These are phyloP conservation scores for Myriangium duriaei DNA, from an alignment of 2,329 filamentous ascomycete species.

Conservation along the genomic window DNA sequence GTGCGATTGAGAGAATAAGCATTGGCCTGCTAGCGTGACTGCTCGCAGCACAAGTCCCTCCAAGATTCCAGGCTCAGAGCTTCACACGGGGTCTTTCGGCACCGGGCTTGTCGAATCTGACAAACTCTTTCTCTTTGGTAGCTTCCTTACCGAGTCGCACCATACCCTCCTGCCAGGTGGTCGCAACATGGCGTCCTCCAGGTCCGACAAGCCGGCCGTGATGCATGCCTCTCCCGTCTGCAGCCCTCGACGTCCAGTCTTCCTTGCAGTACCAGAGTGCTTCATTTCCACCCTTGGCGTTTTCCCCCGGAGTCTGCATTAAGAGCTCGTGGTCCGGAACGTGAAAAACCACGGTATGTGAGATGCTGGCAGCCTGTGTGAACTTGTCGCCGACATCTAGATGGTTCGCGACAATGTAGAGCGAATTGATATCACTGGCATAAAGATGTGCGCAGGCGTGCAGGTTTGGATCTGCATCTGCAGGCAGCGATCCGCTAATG, in stretches of 20 bases:
- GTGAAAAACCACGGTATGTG: conserved; percentile 38
- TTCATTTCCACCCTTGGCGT: conserved; percentile 20
- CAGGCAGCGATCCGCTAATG: conserved; percentile 27
- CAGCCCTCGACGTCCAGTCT: conserved; percentile 32
- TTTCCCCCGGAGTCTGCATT: conserved; percentile 22
- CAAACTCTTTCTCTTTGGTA: too few species aligned
- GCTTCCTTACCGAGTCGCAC: conserved; percentile 22
- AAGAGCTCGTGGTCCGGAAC: conserved; percentile 26
- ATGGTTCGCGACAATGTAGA: conserved; percentile 40
- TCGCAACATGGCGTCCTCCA: conserved; percentile 32
- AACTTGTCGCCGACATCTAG: conserved; percentile 30
- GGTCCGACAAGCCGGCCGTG: conserved; percentile 35
- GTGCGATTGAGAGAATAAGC: too few species aligned
- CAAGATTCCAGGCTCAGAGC: too few species aligned
- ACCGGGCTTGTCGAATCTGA: too few species aligned
- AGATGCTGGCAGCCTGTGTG: conserved; percentile 35
- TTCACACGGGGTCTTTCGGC: too few species aligned
- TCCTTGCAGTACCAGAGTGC: conserved; percentile 39
- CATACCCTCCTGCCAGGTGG: conserved; percentile 39
- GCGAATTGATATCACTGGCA: conserved; percentile 43
- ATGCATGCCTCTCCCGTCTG: conserved; percentile 33
- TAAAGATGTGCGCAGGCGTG: conserved; percentile 47
- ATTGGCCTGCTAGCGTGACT: too few species aligned
- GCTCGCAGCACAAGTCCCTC: too few species aligned
- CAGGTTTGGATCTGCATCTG: conserved; percentile 33